Percentiles rank a stretch among this genome's conserved stretches.
Conservation (phyloP, 495 filamentous ascomycete species). For the Penicillium roqueforti region DNA sequence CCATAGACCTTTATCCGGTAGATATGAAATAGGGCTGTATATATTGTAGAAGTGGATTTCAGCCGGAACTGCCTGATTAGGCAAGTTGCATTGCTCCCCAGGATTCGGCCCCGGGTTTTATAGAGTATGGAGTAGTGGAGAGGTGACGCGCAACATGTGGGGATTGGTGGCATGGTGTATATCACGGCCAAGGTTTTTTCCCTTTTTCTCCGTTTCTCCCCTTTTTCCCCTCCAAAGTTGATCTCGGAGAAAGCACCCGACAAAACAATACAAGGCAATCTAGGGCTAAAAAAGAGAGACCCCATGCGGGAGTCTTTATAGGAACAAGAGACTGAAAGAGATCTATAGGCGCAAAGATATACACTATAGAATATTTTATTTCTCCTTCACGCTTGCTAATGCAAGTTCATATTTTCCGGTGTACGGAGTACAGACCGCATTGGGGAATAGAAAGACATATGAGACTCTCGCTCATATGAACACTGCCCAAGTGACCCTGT, state of each 20-base stretch:
- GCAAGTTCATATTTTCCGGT: neutral
- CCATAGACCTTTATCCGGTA: too few species aligned
- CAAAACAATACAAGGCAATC: neutral
- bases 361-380: neutral
- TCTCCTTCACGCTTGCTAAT: neutral
- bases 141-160: constrained; percentile 5
- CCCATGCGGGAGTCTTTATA: neutral
- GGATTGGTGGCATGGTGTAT: neutral
- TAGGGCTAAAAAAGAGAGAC: too few species aligned
- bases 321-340: neutral
- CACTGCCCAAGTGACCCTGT: neutral
- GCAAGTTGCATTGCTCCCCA: constrained; percentile 17
- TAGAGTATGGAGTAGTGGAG: neutral
- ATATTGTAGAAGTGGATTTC: neutral
- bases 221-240: neutral
- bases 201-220: neutral
- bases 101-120: constrained; percentile 17
- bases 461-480: neutral
- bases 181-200: neutral
- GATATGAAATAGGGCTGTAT: neutral
- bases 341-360: neutral
- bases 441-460: neutral
- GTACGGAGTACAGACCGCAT: neutral
- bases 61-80: constrained; percentile 24
- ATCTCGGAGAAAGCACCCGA: neutral